phyloP scores from a whole-genome alignment of 768 basidiomycete species.

The Serendipita sp. region DNA sequence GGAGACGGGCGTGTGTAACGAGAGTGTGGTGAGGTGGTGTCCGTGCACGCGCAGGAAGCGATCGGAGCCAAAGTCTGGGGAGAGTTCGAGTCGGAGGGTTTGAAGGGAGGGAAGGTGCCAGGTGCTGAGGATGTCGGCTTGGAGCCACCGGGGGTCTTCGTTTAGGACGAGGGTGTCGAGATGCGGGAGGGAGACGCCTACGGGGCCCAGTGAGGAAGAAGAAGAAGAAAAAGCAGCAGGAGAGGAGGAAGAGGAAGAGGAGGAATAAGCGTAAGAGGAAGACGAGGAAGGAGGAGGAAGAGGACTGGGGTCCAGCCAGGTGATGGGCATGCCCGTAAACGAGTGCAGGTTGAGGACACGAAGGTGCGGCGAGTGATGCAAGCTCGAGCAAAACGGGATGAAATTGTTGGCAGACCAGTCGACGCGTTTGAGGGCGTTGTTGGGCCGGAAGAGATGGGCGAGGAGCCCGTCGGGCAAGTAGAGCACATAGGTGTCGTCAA shows the following conservation, averaged over 20 bases:
- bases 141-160: neutral
- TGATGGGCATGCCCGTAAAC: neutral
- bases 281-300: too few relatives aligned
- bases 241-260: too few relatives aligned
- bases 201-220: too few relatives aligned
- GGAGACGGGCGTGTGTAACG: neutral
- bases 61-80: slow-evolving; percentile 1
- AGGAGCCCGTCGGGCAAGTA: neutral
- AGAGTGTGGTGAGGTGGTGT: neutral
- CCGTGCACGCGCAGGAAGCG: neutral
- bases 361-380: neutral
- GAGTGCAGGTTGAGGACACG: neutral
- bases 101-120: neutral
- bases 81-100: neutral
- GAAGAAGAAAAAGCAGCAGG: too few relatives aligned
- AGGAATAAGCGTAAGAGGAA: too few relatives aligned
- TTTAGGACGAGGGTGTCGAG: slow-evolving; percentile 1
- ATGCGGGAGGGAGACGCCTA: neutral
- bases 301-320: neutral
- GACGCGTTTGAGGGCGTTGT: neutral
- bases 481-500: slow-evolving; percentile 1
- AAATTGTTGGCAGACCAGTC: slow-evolving; percentile 4
- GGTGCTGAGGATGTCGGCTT: neutral
- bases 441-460: neutral
- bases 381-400: neutral